A percentile compares a stretch with the other conserved stretches of the same genome.
Evolutionary conservation across 2,329 filamentous ascomycete genomes (phyloP).

Genomic region (Cercospora canescens): DNA sequence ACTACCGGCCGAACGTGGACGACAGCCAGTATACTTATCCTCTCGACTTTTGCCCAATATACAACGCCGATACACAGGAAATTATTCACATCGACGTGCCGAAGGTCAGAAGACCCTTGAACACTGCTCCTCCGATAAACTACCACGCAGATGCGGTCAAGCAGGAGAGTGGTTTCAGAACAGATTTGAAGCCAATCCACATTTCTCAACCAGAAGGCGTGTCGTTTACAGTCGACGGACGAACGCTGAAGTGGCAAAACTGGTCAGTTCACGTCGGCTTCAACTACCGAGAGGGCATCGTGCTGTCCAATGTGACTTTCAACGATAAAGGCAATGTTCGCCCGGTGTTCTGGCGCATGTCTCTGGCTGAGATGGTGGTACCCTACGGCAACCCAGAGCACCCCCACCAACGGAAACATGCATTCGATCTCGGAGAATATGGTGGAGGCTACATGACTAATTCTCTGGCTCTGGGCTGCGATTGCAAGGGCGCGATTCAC

Average conservation of each 20-base stretch:
- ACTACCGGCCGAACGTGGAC: constrained; percentile 83
- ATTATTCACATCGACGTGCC: constrained; percentile 85
- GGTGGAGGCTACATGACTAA: constrained; percentile 84
- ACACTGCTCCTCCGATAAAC: constrained; percentile 70
- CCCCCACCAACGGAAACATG: constrained; percentile 76
- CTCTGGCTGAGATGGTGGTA: constrained; percentile 90
- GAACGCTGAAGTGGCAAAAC: constrained; percentile 84
- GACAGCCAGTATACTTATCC: constrained; percentile 90
- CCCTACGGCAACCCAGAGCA: constrained; percentile 81
- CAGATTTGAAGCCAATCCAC: constrained; percentile 79
- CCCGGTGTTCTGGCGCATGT: constrained; percentile 85
- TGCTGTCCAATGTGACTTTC: constrained; percentile 86
- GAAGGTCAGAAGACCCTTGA: constrained; percentile 72
- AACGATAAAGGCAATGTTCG: constrained; percentile 77
- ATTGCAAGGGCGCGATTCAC: constrained; percentile 88
- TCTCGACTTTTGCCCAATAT: constrained; percentile 92
- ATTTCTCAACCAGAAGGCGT: constrained; percentile 88
- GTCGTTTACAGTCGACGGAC: constrained; percentile 75
- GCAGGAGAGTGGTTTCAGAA: constrained; percentile 72
- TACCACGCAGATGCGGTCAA: constrained; percentile 76
- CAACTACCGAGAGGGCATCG: constrained; percentile 90
- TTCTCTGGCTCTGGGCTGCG: constrained; percentile 72
- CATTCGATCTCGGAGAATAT: constrained; percentile 79
- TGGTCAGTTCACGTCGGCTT: constrained; percentile 93
- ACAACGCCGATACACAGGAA: constrained; percentile 73